Conservation (phyloP, 805 yeast genomes). For the Candida oleophila region DNA sequence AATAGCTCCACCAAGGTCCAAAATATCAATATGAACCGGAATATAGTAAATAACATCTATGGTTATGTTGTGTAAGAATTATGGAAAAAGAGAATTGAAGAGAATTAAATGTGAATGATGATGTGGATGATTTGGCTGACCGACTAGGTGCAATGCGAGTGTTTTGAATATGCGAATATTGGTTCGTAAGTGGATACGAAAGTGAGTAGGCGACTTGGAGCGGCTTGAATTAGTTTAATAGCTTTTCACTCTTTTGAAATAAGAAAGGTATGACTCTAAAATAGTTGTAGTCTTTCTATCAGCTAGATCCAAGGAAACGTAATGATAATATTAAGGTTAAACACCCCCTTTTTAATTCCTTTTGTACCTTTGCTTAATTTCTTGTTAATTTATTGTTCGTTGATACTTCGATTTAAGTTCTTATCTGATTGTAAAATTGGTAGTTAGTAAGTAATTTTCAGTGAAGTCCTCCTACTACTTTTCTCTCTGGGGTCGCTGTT, state of each 20-base stretch:
- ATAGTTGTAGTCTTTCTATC: too few relatives aligned
- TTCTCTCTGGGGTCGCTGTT: background rate
- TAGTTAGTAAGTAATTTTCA: background rate
- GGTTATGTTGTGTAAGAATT: background rate
- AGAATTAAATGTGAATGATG: background rate
- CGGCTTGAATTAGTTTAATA: too few relatives aligned
- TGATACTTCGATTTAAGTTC: background rate
- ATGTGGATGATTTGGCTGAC: background rate
- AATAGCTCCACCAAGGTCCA: slow-evolving; percentile 31
- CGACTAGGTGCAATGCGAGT: background rate
- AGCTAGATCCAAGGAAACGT: too few relatives aligned
- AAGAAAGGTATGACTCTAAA: too few relatives aligned
- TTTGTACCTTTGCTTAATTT: too few relatives aligned
- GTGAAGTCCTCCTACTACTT: slow-evolving; percentile 2
- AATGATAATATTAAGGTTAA: too few relatives aligned
- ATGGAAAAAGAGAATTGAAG: background rate
- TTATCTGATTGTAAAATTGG: background rate
- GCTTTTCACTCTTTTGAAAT: too few relatives aligned
- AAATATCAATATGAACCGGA: slow-evolving; percentile 31
- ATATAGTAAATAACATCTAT: slow-evolving; percentile 26
- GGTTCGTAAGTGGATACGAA: too few relatives aligned
- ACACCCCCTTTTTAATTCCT: too few relatives aligned
- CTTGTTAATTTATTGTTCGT: too few relatives aligned
- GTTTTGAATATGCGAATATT: background rate
- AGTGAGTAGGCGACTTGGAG: too few relatives aligned